Base-by-base conservation (phyloP, 306 rosid species). In the Sicyos baderoa region DNA sequence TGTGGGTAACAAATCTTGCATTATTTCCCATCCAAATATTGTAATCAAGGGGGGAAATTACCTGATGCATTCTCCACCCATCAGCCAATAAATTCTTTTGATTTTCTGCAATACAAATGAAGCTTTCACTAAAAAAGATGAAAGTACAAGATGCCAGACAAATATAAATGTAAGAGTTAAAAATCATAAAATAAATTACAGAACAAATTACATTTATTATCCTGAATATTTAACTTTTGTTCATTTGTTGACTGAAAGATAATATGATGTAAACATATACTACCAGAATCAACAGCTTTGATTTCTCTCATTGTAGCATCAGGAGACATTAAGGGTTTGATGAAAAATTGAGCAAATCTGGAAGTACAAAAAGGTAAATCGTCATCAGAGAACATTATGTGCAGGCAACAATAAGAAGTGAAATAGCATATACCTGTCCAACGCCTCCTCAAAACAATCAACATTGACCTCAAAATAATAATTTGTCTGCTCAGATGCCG, bases 241-340 rank as follows among this genome's bases (percentile, higher is more conserved):
- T 7, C 9, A 9, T 32, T 60, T 9, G 65, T 3, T 54, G 13
- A 35, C 23, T 60, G 23, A 35, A 15, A 22, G 37, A 48, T 44
- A 72, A 62, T n/a, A 70, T 29, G 40, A 60, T 63, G 22, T 35
- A 68, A 60, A 19, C 76, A 71, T 22, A n/a, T 51, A 84, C 71
- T 68, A 89, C 99, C 99, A 82, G 99, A 90, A 86, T 93, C 96
- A 80, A 93, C 97, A 68, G 99, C 97, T 85, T 90, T 93, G 59
- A 93, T 93, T 76, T 93, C 97, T 86, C 99, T 88, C 66, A 12
- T 88, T 74, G 99, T 93, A 75, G 99, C 99, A 80, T 93, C 97
- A 79, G 99, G 85, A 19, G 89, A 86, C 94, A 93, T 93, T 81
- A 93, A 73, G 15, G 99, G 99, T 58, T 86, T 90, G 70, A 88